Conservation (phyloP, 441 rosid species). For the Oxalis stricta region DNA sequence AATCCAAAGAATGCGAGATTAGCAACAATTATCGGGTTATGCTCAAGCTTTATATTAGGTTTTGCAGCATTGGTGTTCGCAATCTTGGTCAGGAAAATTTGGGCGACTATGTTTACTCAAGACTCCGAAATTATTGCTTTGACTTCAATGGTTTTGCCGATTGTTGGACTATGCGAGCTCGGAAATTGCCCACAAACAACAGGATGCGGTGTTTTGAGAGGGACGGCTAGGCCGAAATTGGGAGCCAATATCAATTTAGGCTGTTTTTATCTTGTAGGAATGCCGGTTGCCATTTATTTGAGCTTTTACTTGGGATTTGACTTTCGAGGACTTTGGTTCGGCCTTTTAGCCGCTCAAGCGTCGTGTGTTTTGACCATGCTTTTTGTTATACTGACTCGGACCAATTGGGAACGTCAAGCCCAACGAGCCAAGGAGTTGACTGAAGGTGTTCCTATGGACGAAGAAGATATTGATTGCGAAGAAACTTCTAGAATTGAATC, state of each 20-base stretch:
- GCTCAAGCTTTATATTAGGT: conserved; percentile 44
- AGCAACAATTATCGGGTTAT: conserved; percentile 45
- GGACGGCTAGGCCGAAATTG: conserved; percentile 64
- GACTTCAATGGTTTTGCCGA: conserved; percentile 62
- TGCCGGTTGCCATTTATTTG: conserved; percentile 67
- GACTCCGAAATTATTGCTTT: conserved; percentile 49
- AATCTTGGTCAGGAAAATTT: conserved; percentile 36
- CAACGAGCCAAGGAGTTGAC: conserved; percentile 47
- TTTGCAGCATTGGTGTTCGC: conserved; percentile 44
- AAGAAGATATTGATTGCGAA: conserved; percentile 8
- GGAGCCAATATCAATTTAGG: conserved; percentile 77
- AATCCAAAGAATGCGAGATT: conserved; percentile 48
- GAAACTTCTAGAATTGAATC: no score
- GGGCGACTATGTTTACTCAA: conserved; percentile 67
- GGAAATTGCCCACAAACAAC: conserved; percentile 94
- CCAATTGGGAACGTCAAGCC: conserved; percentile 66
- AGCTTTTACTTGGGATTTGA: conserved; percentile 52
- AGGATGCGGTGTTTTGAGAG: conserved; percentile 72
- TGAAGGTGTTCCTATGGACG: conserved; percentile 7
- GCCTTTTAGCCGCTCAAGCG: conserved; percentile 73
- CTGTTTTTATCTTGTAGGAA: conserved; percentile 72
- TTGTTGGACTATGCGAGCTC: conserved; percentile 75
- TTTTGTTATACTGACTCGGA: conserved; percentile 31
- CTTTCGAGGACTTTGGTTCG: conserved; percentile 73
- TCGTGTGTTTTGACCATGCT: conserved; percentile 59